phyloP scores from a whole-genome alignment of 2,329 filamentous ascomycete species.

The Trichothecium roseum region DNA sequence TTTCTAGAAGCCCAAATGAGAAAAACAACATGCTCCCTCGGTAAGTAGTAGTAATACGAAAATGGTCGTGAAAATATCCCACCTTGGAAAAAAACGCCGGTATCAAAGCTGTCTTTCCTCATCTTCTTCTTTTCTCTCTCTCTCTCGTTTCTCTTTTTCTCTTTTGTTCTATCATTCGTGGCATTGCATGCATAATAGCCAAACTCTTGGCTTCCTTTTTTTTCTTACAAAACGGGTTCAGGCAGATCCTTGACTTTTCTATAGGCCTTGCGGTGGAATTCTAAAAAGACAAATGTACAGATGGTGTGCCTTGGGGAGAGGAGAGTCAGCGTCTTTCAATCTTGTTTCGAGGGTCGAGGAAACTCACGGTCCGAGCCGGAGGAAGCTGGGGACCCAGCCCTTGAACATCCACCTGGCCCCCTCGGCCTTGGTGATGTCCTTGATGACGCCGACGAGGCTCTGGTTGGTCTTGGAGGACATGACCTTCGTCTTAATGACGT shows the following conservation, averaged over 20 bases:
- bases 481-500: conserved; percentile 81
- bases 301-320: conserved; percentile 66
- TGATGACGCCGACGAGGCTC: conserved; percentile 48
- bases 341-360: too few relatives aligned
- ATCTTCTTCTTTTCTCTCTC: too few relatives aligned
- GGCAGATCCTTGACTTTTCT: conserved; percentile 36
- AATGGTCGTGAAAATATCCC: too few relatives aligned
- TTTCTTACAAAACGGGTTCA: conserved; percentile 13
- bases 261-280: conserved; percentile 76
- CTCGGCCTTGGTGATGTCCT: conserved; percentile 58
- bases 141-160: too few relatives aligned
- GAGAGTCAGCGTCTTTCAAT: not conserved
- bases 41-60: too few relatives aligned
- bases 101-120: too few relatives aligned
- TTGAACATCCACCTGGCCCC: conserved; percentile 79
- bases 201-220: conserved; percentile 1
- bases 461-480: conserved; percentile 55
- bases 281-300: conserved; percentile 76
- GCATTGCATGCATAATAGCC: not conserved
- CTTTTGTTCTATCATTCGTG: not conserved
- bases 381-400: conserved; percentile 74
- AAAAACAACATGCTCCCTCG: too few relatives aligned
- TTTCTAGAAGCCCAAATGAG: too few relatives aligned
- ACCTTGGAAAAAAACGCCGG: too few relatives aligned
- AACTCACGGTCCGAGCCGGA: conserved; percentile 52